Evolutionary conservation across 768 basidiomycete species (phyloP), one percentile per base, ranked within the genome.

Genomic region (Clathrus columnatus): DNA sequence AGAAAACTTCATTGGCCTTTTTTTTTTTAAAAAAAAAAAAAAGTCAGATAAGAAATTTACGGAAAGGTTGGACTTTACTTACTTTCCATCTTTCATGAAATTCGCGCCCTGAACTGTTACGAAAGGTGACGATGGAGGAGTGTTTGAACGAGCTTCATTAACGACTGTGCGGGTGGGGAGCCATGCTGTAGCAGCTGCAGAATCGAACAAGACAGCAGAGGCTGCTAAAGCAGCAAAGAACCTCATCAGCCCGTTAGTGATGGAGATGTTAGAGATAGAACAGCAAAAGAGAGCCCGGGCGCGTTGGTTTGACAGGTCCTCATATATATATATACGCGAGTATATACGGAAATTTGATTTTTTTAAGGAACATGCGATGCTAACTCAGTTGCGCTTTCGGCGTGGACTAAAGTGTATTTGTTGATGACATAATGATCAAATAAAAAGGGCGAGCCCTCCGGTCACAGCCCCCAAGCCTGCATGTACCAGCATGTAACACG

Each of bases 51-150:
- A 36, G 17, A 46, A 51, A 41, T 48, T 45, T 47, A 14, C 32
- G 2, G 1, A 5, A 32, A 42, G 1, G 17, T 18, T 47, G 10
- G 10, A 16, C 18, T 4, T 47, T 30, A 61, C 66, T 42, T 56
- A 76, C 83, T 73, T 78, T 62, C 81, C 81, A 55, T 84, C 82
- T 44, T 80, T 72, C 20, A 66, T 60, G 60, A 85, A 82, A 27
- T 74, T 70, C n/a, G 69, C 63, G 56, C 73, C 72, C 30, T 71
- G 60, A 3, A 70, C 70, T 41, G 71, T 65, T 10, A 84, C 73
- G 60, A 82, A 84, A 1, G 68, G 65, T 26, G 69, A 46, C 18
- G 44, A 43, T 14, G 54, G 27, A 4, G 54, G 21, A 45, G 14
- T 29, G 28, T 45, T 17, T 21, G 42, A 26, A 29, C 54, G 54